phyloP scores from a whole-genome alignment of 257 asterid species.

The Handroanthus guayacan region DNA sequence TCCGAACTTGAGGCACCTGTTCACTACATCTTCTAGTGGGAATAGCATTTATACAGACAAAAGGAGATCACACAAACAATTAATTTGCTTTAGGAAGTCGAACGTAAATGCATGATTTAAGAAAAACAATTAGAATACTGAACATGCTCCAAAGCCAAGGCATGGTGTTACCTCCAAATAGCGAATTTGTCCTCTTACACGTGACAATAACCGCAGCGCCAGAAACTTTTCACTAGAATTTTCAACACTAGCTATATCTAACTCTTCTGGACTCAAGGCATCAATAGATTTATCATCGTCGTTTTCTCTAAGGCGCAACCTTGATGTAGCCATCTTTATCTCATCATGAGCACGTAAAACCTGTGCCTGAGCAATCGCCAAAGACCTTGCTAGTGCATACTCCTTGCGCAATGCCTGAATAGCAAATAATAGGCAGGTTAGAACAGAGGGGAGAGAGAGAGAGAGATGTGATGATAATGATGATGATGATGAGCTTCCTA shows the following conservation, averaged over 20 bases:
- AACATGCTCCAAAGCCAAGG: conserved; percentile 19
- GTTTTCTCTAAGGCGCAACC: conserved; percentile 82
- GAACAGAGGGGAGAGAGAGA: conserved; percentile 11
- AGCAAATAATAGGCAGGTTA: conserved; percentile 24
- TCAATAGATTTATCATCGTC: conserved; percentile 81
- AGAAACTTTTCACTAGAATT: conserved; percentile 89
- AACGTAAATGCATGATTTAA: conserved; percentile 22
- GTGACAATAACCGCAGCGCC: conserved; percentile 71
- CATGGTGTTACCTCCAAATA: conserved; percentile 75
- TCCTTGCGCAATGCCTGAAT: conserved; percentile 95
- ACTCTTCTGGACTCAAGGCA: conserved; percentile 81
- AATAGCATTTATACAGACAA: neutral
- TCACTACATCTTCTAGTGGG: neutral
- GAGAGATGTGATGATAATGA: no score
- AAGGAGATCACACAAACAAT: neutral
- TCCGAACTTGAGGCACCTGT: conserved; percentile 3
- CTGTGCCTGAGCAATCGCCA: conserved; percentile 90
- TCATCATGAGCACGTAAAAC: conserved; percentile 97
- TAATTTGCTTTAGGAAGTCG: conserved; percentile 17
- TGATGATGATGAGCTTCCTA: neutral
- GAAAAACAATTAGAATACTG: conserved; percentile 23
- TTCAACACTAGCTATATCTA: conserved; percentile 81
- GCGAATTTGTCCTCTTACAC: conserved; percentile 92
- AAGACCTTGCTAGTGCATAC: conserved; percentile 80
- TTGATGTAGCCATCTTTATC: conserved; percentile 88